A percentile compares a stretch with the other conserved stretches of the same genome.
Evolutionary conservation across 2,329 filamentous ascomycete species (phyloP).

Genomic region (Grosmannia penicillata): DNA sequence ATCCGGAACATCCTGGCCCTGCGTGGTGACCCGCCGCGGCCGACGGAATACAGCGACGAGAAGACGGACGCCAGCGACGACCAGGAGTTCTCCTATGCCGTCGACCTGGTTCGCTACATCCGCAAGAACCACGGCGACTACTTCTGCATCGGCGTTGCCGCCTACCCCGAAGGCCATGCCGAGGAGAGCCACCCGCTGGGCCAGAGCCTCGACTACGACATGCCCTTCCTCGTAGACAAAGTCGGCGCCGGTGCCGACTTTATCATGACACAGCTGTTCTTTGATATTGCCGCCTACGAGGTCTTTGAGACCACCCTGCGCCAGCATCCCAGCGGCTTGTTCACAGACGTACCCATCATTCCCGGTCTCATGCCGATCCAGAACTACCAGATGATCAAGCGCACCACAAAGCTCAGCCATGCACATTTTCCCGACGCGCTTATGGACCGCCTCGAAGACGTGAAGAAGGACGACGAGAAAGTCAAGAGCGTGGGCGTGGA

Average conservation of each 20-base stretch:
- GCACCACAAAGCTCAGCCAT: constrained; percentile 89
- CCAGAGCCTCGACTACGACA: constrained; percentile 59
- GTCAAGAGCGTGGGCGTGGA: constrained; percentile 71
- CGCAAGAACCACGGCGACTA: constrained; percentile 75
- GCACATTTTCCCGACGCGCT: constrained; percentile 63
- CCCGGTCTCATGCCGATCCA: constrained; percentile 96
- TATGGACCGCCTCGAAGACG: constrained; percentile 53
- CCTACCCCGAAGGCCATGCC: constrained; percentile 89
- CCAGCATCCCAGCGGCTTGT: constrained; percentile 68
- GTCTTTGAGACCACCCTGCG: constrained; percentile 64
- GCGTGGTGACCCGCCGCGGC: constrained; percentile 77
- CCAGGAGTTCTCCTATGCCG: constrained; percentile 74
- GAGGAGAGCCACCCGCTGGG: constrained; percentile 70
- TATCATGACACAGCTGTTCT: constrained; percentile 97
- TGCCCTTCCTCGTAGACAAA: constrained; percentile 85
- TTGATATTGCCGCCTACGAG: constrained; percentile 72
- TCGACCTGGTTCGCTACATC: constrained; percentile 85
- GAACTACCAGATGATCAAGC: constrained; percentile 87
- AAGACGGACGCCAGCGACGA: constrained; percentile 47
- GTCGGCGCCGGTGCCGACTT: constrained; percentile 86
- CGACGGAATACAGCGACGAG: constrained; percentile 66
- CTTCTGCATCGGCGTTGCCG: constrained; percentile 90
- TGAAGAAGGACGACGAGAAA: constrained; percentile 66
- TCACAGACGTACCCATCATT: constrained; percentile 79
- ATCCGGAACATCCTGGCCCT: constrained; percentile 90